These are phyloP conservation scores for Lachancea sp. DNA, from an alignment of 805 yeast species.

Conservation along the genomic window DNA sequence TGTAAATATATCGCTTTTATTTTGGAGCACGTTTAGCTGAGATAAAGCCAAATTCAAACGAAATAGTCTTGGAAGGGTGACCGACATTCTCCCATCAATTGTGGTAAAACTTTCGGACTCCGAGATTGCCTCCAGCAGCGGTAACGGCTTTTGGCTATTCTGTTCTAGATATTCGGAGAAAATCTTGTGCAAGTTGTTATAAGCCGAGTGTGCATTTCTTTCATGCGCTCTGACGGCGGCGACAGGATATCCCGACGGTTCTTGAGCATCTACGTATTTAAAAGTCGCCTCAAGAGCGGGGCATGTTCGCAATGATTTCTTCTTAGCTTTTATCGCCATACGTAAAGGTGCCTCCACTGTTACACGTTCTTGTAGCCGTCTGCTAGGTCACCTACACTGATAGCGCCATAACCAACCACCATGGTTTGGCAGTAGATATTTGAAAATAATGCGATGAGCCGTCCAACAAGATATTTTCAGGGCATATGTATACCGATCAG, in stretches of 20 bases:
- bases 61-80: not conserved
- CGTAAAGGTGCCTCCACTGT: too few relatives aligned
- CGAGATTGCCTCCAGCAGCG: not conserved
- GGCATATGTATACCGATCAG: too few relatives aligned
- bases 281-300: conserved; percentile 1
- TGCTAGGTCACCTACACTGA: too few relatives aligned
- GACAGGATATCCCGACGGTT: not conserved
- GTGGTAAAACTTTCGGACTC: conserved; percentile 2
- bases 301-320: not conserved
- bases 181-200: conserved; percentile 4
- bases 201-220: not conserved
- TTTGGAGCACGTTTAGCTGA: not conserved
- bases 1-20: conserved; percentile 1
- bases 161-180: not conserved
- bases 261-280: not conserved
- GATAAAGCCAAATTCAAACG: conserved; percentile 1
- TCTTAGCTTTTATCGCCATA: not conserved
- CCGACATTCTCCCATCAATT: not conserved
- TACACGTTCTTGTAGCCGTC: too few relatives aligned
- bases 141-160: not conserved
- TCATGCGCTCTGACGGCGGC: not conserved
- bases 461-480: not conserved
- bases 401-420: too few relatives aligned
- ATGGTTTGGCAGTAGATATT: too few relatives aligned
- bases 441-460: conserved; percentile 1